Base-by-base conservation (phyloP, 2,329 filamentous ascomycete species). In the Aspergillus sp. region DNA sequence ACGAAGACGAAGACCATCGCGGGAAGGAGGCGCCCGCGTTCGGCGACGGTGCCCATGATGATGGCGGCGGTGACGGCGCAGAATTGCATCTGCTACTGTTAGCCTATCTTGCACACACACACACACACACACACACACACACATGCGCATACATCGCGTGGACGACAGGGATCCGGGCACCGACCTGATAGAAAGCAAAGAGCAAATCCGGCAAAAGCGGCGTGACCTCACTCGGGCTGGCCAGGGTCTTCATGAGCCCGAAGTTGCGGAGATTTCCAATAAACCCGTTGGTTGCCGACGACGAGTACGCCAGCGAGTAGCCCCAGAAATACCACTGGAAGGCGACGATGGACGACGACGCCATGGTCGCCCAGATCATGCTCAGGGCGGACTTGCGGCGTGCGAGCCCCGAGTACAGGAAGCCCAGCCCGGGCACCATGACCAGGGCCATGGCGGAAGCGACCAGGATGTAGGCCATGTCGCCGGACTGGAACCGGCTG, bases 241-340 rank as follows among this genome's bases (percentile, higher is more conserved):
- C 91, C 49, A 93, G 72, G 2, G 86, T 85, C 53, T 86, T 84
- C 70, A 76, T 80, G 49, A 98, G 72, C 40, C 86, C 91, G 50
- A 96, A 94, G 61, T 93, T 83, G 48, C 79, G 73, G 35, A 98
- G 66, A 58, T 96, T 78, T 34, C 91, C 91, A 54, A 98, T 96
- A 66, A 83, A 96, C 33, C 84, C 82, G 64, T 84, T 95, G 46
- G 75, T 86, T 4, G 80, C 83, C 10, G 77, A 78, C 26, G 74
- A 71, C 53, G 83, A 91, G 64, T 96, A 95, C 32, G 89, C 88
- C 40, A 98, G 71, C 10, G 89, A 94, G 63, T 94, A 98, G 24
- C 91, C 91, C 89, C 91, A 96, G 62, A 98, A 95, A 56, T 95
- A 96, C 91, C 91, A 98, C 67, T 98, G 91, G 69, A 98, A 95